These are phyloP conservation scores for Candida sp. DNA, from an alignment of 1,139 yeast genomes.

Conservation along the genomic window DNA sequence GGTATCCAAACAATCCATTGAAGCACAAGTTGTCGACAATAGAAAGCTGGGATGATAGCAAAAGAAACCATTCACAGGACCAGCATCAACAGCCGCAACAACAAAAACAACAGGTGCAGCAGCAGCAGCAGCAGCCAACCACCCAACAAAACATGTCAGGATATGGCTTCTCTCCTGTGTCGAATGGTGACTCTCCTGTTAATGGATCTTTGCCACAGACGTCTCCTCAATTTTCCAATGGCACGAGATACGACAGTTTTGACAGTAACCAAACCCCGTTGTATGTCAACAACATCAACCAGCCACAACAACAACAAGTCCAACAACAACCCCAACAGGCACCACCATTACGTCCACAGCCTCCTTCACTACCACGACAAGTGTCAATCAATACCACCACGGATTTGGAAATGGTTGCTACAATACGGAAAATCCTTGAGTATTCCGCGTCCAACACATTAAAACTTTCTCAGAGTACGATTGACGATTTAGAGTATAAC, in stretches of 20 bases:
- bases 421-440: conserved; percentile 25
- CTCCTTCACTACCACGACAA: background rate
- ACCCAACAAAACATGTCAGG: background rate
- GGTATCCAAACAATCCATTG: background rate
- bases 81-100: conserved; percentile 3
- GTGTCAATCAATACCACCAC: background rate
- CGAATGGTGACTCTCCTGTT: background rate
- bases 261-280: conserved; percentile 1
- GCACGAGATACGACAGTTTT: background rate
- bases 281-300: background rate
- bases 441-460: conserved; percentile 22
- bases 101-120: background rate
- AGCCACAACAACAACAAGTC: background rate
- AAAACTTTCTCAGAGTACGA: conserved; percentile 27
- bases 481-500: conserved; percentile 30
- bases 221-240: background rate
- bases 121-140: no score
- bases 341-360: background rate
- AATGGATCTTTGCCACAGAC: background rate
- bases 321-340: conserved; percentile 2
- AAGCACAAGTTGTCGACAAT: conserved; percentile 7
- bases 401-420: conserved; percentile 23
- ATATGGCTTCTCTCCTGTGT: conserved; percentile 1
- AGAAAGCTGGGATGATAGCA: conserved; percentile 4
- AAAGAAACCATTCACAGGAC: background rate